Conservation (phyloP, 2,329 filamentous ascomycete species). For the Aspergillus awamori region DNA sequence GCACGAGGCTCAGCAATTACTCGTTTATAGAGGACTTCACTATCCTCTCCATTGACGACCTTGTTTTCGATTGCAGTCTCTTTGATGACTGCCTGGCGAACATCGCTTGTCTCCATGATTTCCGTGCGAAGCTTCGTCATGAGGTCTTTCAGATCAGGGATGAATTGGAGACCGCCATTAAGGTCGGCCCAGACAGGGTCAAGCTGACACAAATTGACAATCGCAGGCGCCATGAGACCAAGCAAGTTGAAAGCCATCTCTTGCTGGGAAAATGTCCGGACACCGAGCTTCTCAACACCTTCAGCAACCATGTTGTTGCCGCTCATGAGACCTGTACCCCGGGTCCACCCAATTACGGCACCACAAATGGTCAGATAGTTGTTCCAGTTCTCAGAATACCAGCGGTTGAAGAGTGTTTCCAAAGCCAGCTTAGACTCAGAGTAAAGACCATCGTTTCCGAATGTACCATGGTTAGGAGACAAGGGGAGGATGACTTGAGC, state of each 20-base stretch:
- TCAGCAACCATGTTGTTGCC: constrained; percentile 98
- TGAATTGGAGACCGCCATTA: constrained; percentile 96
- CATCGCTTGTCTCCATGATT: constrained; percentile 91
- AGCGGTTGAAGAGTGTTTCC: constrained; percentile 97
- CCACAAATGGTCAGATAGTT: constrained; percentile 98
- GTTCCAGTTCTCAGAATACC: constrained; percentile 96
- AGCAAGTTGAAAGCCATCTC: constrained; percentile 99
- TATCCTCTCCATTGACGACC: constrained; percentile 91
- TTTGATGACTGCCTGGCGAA: constrained; percentile 90
- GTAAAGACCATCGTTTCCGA: constrained; percentile 96
- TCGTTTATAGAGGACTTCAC: constrained; percentile 91
- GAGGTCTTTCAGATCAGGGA: constrained; percentile 89
- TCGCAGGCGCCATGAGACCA: constrained; percentile 89
- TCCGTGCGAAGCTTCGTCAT: constrained; percentile 94
- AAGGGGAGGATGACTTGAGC: constrained; percentile 95
- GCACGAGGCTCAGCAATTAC: constrained; percentile 90
- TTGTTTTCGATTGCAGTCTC: constrained; percentile 97
- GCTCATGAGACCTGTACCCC: constrained; percentile 96
- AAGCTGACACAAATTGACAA: constrained; percentile 92
- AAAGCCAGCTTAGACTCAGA: constrained; percentile 96
- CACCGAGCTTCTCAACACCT: constrained; percentile 93
- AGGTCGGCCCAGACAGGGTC: constrained; percentile 97
- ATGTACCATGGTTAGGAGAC: constrained; percentile 97
- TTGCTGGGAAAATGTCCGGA: constrained; percentile 97
- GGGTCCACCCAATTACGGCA: constrained; percentile 98